phyloP scores from a whole-genome alignment of 2,329 filamentous ascomycete genomes.

The Phialophora macrospora region DNA sequence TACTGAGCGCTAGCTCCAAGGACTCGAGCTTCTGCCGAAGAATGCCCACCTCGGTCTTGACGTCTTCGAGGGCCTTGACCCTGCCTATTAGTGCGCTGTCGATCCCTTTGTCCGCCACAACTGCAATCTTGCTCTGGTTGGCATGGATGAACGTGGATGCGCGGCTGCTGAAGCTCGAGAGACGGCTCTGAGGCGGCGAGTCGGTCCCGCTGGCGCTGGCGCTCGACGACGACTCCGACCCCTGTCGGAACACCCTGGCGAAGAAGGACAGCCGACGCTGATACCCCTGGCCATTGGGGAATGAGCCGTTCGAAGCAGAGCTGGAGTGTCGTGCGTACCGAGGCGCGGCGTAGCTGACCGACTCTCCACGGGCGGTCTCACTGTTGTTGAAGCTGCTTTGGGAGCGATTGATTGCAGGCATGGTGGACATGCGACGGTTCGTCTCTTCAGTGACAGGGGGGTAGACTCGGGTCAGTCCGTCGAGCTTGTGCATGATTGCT shows the following conservation, averaged over 20 bases:
- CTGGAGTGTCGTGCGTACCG: constrained; percentile 6
- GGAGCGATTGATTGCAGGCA: not conserved
- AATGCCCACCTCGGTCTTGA: constrained; percentile 6
- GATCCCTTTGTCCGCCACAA: not conserved
- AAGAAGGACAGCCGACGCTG: constrained; percentile 3
- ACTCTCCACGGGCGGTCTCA: not conserved
- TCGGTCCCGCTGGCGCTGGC: not conserved
- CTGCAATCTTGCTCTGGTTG: constrained; percentile 3
- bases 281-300: not conserved
- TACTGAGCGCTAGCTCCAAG: not conserved
- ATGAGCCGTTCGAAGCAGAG: not conserved
- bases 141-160: not conserved
- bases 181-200: constrained; percentile 6
- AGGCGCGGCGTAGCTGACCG: not conserved
- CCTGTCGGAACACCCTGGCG: constrained; percentile 6
- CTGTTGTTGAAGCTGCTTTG: constrained; percentile 2
- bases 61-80: constrained; percentile 1
- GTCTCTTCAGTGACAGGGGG: not conserved
- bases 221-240: not conserved
- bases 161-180: constrained; percentile 9
- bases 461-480: constrained; percentile 2
- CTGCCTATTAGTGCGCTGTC: not conserved
- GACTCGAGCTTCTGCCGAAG: constrained; percentile 8
- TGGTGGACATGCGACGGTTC: constrained; percentile 5
- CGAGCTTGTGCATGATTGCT: constrained; percentile 6